A percentile compares a stretch with the other conserved stretches of the same genome.
Conservation (phyloP, 2,329 filamentous ascomycete genomes). For the Cercospora janseana region DNA sequence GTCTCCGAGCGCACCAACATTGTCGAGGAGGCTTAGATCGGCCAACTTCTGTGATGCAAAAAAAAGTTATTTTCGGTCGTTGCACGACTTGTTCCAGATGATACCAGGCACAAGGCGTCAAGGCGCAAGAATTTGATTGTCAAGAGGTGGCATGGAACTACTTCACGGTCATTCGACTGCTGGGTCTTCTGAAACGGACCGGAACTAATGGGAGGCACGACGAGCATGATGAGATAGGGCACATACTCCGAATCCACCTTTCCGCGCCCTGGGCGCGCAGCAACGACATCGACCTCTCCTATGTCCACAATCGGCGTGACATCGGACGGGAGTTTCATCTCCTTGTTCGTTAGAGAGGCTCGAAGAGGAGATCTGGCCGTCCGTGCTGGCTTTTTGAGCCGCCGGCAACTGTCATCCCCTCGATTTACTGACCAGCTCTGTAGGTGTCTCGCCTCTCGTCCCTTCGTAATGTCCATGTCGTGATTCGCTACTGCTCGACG, state of each 20-base stretch:
- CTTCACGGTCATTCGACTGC: neutral
- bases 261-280: constrained; percentile 1
- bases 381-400: neutral
- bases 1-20: constrained; percentile 99
- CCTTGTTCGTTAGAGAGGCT: constrained; percentile 17
- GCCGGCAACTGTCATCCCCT: too few species aligned
- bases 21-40: constrained; percentile 32
- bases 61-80: constrained; percentile 8
- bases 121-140: constrained; percentile 8
- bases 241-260: constrained; percentile 9
- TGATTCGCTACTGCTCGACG: too few species aligned
- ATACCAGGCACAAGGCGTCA: constrained; percentile 15
- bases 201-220: neutral
- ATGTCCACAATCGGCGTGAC: constrained; percentile 11
- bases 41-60: neutral
- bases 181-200: constrained; percentile 2
- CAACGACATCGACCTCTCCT: constrained; percentile 12
- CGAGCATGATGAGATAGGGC: constrained; percentile 8
- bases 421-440: too few species aligned
- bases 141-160: neutral
- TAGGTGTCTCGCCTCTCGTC: too few species aligned
- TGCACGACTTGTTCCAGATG: constrained; percentile 7
- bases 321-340: constrained; percentile 15
- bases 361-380: neutral
- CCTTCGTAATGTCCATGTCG: too few species aligned